Conservation (phyloP, 2,329 filamentous ascomycete species). For the Aspergillus persii region DNA sequence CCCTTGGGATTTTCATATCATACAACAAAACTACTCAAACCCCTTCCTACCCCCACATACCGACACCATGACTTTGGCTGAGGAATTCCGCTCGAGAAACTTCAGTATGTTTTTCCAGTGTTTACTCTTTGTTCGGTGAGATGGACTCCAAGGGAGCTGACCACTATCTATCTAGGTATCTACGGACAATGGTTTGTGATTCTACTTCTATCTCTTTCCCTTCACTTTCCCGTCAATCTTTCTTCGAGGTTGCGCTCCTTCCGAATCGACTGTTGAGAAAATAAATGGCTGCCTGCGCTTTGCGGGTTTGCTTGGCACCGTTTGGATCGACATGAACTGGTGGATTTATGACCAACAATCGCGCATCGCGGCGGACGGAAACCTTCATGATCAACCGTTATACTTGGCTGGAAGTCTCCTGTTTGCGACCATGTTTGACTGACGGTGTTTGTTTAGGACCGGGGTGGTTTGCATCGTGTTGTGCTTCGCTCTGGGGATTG, state of each 20-base stretch:
- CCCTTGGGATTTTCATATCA: background rate
- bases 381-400: background rate
- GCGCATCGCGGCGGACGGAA: background rate
- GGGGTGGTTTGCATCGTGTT: conserved; percentile 62
- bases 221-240: background rate
- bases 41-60: no score
- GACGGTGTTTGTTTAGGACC: conserved; percentile 33
- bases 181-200: conserved; percentile 65
- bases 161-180: conserved; percentile 52
- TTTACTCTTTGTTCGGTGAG: conserved; percentile 15
- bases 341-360: background rate
- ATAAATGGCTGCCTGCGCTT: conserved; percentile 22
- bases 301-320: conserved; percentile 18
- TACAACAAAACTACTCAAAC: no score
- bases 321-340: conserved; percentile 6
- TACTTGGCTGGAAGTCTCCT: background rate
- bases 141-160: conserved; percentile 23
- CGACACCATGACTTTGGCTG: conserved; percentile 56
- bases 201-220: background rate
- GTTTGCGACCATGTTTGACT: conserved; percentile 8
- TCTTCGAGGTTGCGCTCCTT: background rate
- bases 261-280: conserved; percentile 2
- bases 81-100: conserved; percentile 64
- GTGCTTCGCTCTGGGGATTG: conserved; percentile 66
- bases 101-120: conserved; percentile 55